These are phyloP conservation scores for Euphorbia pulcherrima DNA, from an alignment of 345 rosid species.

Conservation along the genomic window DNA sequence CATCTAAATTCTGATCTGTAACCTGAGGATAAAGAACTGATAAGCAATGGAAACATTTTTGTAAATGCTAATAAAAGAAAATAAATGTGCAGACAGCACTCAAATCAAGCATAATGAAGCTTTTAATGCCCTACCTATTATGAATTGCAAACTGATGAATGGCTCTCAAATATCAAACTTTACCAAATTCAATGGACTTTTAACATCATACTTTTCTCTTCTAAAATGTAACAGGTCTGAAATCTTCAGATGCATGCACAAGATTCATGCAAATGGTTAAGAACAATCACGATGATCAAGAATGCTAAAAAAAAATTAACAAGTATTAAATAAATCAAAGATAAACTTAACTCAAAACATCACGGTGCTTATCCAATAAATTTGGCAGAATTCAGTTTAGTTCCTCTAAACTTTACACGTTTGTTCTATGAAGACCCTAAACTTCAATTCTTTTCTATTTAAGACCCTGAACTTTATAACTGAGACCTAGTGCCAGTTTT, in stretches of 20 bases:
- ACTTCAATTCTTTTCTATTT: background rate
- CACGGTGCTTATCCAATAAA: background rate
- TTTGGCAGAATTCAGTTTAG: background rate
- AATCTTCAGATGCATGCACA: background rate
- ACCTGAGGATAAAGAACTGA: conserved; percentile 52
- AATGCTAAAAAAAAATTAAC: background rate
- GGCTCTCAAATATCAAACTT: background rate
- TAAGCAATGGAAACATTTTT: conserved; percentile 5
- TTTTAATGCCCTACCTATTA: conserved; percentile 3
- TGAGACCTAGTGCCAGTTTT: background rate
- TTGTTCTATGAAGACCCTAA: background rate
- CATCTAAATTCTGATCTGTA: conserved; percentile 83
- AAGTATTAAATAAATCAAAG: background rate
- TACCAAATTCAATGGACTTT: conserved; percentile 2
- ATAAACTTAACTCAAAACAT: background rate
- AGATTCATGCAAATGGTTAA: background rate
- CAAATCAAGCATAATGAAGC: conserved; percentile 6
- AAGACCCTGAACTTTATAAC: background rate
- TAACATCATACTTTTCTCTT: background rate
- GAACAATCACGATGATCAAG: background rate
- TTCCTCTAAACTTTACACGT: background rate
- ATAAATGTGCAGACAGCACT: background rate
- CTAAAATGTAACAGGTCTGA: background rate
- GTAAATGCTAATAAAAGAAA: background rate
- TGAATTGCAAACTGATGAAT: background rate